These are phyloP conservation scores for Fusarium sp. DNA, from an alignment of 2,329 filamentous ascomycete genomes.

Conservation along the genomic window DNA sequence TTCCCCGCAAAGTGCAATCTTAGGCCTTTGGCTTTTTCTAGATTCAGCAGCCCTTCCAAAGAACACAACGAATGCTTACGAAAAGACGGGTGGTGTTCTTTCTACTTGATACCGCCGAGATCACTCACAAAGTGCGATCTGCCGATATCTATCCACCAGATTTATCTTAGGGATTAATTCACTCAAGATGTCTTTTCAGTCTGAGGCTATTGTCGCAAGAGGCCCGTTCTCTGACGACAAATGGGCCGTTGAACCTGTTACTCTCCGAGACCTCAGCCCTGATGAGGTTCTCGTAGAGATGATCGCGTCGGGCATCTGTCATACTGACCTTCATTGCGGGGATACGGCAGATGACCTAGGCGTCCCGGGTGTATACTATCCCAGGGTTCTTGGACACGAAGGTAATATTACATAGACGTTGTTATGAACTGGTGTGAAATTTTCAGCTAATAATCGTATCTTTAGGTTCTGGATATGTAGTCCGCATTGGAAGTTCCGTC, in stretches of 20 bases:
- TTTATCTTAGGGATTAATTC: too few relatives aligned
- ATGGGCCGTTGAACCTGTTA: conserved; percentile 53
- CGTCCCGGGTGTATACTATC: conserved; percentile 38
- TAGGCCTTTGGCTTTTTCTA: too few relatives aligned
- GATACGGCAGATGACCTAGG: conserved; percentile 44
- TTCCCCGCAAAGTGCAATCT: too few relatives aligned
- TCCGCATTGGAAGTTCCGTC: conserved; percentile 58
- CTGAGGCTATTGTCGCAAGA: conserved; percentile 51
- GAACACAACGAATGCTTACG: too few relatives aligned
- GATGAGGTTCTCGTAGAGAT: conserved; percentile 68
- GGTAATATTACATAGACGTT: conserved; percentile 49
- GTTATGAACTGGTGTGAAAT: too few relatives aligned
- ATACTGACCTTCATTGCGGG: conserved; percentile 66
- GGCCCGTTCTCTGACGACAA: conserved; percentile 52
- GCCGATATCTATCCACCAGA: too few relatives aligned
- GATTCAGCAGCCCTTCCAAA: too few relatives aligned
- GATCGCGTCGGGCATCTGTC: conserved; percentile 68
- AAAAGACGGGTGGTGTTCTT: too few relatives aligned
- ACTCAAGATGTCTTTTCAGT: conserved; percentile 41
- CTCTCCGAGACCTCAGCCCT: conserved; percentile 50
- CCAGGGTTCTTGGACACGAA: conserved; percentile 66
- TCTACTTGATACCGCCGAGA: too few relatives aligned
- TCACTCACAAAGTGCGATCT: too few relatives aligned
- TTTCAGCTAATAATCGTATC: neutral
- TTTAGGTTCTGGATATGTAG: conserved; percentile 62